These are phyloP conservation scores for Colletotrichum godetiae DNA, from an alignment of 2,329 filamentous ascomycete genomes.

Conservation along the genomic window DNA sequence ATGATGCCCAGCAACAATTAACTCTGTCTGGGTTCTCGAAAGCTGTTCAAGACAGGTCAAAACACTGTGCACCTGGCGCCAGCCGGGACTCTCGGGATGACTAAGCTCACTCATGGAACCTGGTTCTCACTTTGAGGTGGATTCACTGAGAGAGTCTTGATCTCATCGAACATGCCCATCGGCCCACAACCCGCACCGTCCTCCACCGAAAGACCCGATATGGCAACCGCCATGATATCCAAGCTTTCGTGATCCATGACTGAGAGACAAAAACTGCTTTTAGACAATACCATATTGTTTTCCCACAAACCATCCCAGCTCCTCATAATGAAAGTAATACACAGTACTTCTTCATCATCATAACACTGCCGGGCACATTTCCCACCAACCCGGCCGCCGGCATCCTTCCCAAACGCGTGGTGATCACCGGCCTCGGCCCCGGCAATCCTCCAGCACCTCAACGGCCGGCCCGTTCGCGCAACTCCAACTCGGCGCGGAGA, in stretches of 20 bases:
- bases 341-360: not conserved
- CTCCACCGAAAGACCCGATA: conserved; percentile 17
- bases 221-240: not conserved
- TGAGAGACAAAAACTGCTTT: not conserved
- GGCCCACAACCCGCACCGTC: conserved; percentile 26
- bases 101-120: conserved; percentile 6
- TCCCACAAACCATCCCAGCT: not conserved
- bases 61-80: not conserved
- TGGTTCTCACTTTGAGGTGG: not conserved
- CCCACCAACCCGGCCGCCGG: no score
- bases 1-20: not conserved
- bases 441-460: not conserved
- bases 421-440: not conserved
- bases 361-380: no score
- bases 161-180: conserved; percentile 26
- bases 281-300: not conserved
- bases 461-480: no score
- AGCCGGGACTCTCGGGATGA: not conserved
- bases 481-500: not conserved
- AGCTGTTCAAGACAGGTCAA: no score
- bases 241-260: conserved; percentile 14
- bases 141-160: conserved; percentile 21
- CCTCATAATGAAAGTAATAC: not conserved
- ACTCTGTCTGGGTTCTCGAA: no score
- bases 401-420: no score